Conservation (phyloP, 148 eudicot species). For the Persicaria maculosa region DNA sequence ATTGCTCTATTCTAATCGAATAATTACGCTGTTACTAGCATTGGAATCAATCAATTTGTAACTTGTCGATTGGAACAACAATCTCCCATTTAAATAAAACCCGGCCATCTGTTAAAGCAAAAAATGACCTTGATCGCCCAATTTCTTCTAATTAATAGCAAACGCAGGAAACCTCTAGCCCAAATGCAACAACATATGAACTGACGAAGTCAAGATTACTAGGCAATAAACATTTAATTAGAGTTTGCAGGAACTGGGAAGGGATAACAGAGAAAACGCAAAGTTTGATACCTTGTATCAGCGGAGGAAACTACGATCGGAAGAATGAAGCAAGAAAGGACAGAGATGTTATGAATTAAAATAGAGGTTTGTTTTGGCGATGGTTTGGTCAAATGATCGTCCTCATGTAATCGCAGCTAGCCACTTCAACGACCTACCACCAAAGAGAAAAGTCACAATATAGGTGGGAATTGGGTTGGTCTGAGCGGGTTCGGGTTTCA, state of each 20-base stretch:
- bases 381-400: constrained; percentile 8
- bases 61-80: background rate
- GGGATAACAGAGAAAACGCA: background rate
- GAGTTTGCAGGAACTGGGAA: background rate
- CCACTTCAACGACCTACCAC: background rate
- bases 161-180: background rate
- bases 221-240: background rate
- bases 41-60: background rate
- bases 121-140: background rate
- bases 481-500: too few species aligned
- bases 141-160: background rate
- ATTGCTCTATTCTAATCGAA: background rate
- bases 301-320: background rate
- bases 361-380: background rate
- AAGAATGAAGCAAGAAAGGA: background rate
- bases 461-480: too few species aligned
- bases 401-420: background rate
- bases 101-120: background rate
- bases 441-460: too few species aligned
- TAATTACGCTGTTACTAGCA: background rate
- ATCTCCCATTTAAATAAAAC: background rate
- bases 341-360: background rate
- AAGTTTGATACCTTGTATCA: background rate
- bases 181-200: background rate
- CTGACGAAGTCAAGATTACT: background rate